phyloP scores from a whole-genome alignment of 2,329 filamentous ascomycete genomes.

The Xylariaceae sp. region DNA sequence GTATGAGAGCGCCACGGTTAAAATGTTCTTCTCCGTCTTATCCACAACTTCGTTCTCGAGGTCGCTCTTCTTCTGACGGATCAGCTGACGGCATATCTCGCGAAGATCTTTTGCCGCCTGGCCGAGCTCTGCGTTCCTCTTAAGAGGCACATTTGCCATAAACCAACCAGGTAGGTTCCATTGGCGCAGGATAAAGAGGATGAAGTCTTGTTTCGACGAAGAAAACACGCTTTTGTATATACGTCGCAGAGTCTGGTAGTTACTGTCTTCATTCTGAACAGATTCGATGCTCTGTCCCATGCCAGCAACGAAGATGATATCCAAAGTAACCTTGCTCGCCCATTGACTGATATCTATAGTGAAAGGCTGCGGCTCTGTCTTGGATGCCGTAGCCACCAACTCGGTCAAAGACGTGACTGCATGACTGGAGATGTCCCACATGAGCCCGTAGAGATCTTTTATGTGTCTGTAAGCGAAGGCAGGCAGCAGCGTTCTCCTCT shows the following conservation, averaged over 20 bases:
- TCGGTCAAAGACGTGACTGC: conserved; percentile 11
- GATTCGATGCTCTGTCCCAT: conserved; percentile 17
- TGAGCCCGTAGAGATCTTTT: conserved; percentile 16
- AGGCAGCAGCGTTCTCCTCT: conserved; percentile 17
- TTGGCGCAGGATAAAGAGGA: conserved; percentile 13
- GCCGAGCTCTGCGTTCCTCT: conserved; percentile 10
- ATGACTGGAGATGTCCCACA: conserved; percentile 19
- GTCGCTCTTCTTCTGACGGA: conserved; percentile 19
- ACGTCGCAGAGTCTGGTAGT: conserved; percentile 9
- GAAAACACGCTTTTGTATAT: conserved; percentile 16
- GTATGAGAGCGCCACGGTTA: conserved; percentile 19
- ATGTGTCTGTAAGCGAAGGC: conserved; percentile 21
- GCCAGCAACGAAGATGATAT: conserved; percentile 19
- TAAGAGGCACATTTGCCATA: conserved; percentile 12
- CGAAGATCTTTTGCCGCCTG: conserved; percentile 11
- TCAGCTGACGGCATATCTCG: conserved; percentile 15
- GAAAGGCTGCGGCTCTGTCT: conserved; percentile 4
- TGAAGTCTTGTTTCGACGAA: conserved; percentile 5
- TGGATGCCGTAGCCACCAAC: not conserved
- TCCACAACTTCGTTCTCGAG: conserved; percentile 16
- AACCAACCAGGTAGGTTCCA: conserved; percentile 15
- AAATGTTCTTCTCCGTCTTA: conserved; percentile 18
- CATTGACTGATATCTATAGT: conserved; percentile 13
- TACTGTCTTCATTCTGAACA: conserved; percentile 13
- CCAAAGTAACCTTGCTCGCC: conserved; percentile 17